Evolutionary conservation across 352 stramenopile genomes (phyloP).

Genomic region (Pythium sukuiense): DNA sequence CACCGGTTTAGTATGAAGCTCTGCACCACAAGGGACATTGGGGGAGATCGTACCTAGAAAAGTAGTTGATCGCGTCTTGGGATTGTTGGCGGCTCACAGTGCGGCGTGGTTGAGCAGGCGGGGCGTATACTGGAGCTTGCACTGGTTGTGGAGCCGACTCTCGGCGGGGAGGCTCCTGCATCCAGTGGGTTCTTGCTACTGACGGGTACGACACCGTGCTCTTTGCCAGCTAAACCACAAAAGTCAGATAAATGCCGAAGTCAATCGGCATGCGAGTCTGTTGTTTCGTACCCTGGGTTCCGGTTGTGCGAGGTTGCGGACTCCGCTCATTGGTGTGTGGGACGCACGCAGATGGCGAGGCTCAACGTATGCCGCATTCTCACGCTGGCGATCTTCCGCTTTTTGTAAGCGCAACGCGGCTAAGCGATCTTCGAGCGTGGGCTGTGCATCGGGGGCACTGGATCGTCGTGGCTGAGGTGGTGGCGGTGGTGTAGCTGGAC

Average conservation of each 20-base stretch:
- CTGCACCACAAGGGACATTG: background rate
- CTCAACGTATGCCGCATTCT: background rate
- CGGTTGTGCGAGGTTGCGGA: background rate
- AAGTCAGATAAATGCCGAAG: background rate
- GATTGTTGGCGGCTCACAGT: conserved; percentile 52
- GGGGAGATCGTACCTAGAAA: conserved; percentile 47
- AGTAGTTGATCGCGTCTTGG: conserved; percentile 52
- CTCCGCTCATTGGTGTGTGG: conserved; percentile 1
- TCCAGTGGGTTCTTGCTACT: conserved; percentile 66
- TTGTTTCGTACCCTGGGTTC: background rate
- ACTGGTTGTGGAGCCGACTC: background rate
- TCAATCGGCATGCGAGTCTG: background rate
- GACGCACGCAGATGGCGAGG: conserved; percentile 3
- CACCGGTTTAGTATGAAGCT: background rate
- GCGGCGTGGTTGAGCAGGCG: conserved; percentile 11
- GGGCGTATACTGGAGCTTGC: background rate
- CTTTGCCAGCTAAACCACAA: conserved; percentile 6
- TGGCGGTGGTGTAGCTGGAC: conserved; percentile 1
- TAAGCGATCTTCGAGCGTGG: conserved; percentile 53
- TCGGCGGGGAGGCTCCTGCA: conserved; percentile 27
- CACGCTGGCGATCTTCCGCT: conserved; percentile 10
- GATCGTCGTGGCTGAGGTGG: background rate
- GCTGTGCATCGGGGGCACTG: conserved; percentile 22
- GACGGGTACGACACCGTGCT: conserved; percentile 42
- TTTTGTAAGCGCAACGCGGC: conserved; percentile 47